Evolutionary conservation across 768 basidiomycete species (phyloP).

Genomic region (Podaxis sp.): DNA sequence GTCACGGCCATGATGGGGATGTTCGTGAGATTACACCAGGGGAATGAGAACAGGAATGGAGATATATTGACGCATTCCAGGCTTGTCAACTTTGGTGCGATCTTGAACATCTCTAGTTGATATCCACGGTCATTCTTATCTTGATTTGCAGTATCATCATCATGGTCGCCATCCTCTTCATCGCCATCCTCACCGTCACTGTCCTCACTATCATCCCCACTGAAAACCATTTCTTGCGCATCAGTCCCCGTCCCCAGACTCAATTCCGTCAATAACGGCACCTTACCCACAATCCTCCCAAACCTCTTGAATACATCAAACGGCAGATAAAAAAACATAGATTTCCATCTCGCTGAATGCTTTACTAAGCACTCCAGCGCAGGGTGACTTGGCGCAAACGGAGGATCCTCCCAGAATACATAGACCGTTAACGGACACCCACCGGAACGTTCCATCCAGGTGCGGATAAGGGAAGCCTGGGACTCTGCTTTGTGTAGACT

Average conservation of each 20-base stretch:
- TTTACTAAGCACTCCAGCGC: conserved; percentile 29
- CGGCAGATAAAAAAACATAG: conserved; percentile 33
- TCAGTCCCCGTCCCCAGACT: conserved; percentile 33
- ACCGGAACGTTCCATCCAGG: conserved; percentile 33
- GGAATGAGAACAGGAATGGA: conserved; percentile 30
- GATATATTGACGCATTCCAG: conserved; percentile 35
- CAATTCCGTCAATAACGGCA: conserved; percentile 30
- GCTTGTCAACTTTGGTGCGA: conserved; percentile 28
- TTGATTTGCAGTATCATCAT: not conserved
- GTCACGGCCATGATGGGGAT: conserved; percentile 32
- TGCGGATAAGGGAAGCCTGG: conserved; percentile 25
- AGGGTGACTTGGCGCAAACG: conserved; percentile 25
- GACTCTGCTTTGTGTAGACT: conserved; percentile 18
- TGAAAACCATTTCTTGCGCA: conserved; percentile 10
- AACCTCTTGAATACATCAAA: conserved; percentile 29
- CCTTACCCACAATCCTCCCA: conserved; percentile 22
- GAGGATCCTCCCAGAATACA: conserved; percentile 32
- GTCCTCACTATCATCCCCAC: not conserved
- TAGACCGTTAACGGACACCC: conserved; percentile 31
- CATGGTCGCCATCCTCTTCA: not conserved
- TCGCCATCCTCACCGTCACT: not conserved
- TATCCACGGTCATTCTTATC: not conserved
- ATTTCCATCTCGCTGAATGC: conserved; percentile 31
- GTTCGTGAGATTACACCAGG: conserved; percentile 30
- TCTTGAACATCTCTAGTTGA: conserved; percentile 27